Evolutionary conservation across 1,139 yeast genomes (phyloP), one percentile per base, ranked within the genome.

Genomic region (Geotrichum candidum): DNA sequence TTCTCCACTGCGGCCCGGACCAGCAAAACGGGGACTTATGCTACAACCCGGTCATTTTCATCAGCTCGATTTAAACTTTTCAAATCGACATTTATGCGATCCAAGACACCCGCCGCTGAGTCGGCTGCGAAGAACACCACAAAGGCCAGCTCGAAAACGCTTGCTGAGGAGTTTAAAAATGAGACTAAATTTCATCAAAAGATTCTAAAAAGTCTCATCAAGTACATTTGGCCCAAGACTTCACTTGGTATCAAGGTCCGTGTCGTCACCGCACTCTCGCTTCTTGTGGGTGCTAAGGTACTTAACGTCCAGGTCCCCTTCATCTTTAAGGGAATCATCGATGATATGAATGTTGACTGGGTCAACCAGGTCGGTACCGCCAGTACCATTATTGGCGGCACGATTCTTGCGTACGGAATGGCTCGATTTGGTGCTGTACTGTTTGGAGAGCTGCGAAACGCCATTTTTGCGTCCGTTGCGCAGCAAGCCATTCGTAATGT

Each of bases 261-360:
- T 56, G 99, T 94, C 0, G 75, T 88, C 0, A 68, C 88, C 9
- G 97, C 99, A 0, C 73, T 94, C 33, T 70, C 85, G 0, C 75
- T 94, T 60, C 80, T 94, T 65, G 82, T 95, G 6, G 85, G 85
- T 0, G 88, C 97, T 35, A 94, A 94, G 73, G 71, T 94, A 7
- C 78, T 94, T 55, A 95, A 92, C 72, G 97, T 94, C 5, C 96
- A 94, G 73, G 99, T 94, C 3, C 99, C 99, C 0, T 92, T 94
- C 70, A 90, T 84, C 74, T 94, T 94, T 80, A 95, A 94, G 71
- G 82, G 83, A 54, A 92, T 91, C 59, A 86, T 94, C 56, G 99
- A 94, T 76, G 84, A 85, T 18, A 92, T 94, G 98, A 94, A 94
- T 71, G 82, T 92, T 23, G 96, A 91, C 69, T 90, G 97, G 96